Evolutionary conservation across 805 yeast genomes (phyloP).

Genomic region (Wickerhamomyces rabaulensis): DNA sequence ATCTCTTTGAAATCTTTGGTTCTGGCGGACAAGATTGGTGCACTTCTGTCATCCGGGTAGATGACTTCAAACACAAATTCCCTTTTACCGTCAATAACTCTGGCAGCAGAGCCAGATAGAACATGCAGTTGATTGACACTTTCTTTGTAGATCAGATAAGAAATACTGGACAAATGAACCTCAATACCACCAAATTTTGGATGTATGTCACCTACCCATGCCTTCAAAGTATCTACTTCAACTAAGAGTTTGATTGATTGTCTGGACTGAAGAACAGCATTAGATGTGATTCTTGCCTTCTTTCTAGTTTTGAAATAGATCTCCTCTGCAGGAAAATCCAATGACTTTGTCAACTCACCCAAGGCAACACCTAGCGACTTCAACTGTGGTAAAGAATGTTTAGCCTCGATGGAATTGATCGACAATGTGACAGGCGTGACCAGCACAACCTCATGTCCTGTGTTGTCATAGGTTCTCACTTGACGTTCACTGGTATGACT

Average conservation of each 20-base stretch:
- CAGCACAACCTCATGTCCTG: constrained; percentile 24
- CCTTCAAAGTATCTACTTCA: constrained; percentile 8
- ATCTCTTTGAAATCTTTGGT: constrained; percentile 29
- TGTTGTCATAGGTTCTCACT: constrained; percentile 24
- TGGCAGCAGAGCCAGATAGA: constrained; percentile 7
- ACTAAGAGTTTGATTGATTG: constrained; percentile 10
- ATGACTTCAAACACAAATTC: constrained; percentile 31
- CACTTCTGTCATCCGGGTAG: constrained; percentile 28
- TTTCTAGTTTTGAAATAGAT: constrained; percentile 19
- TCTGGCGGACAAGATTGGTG: constrained; percentile 38
- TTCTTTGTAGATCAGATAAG: constrained; percentile 13
- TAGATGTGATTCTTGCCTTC: constrained; percentile 19
- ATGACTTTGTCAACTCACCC: background rate
- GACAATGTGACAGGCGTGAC: constrained; percentile 9
- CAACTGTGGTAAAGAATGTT: constrained; percentile 25
- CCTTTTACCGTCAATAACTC: constrained; percentile 4
- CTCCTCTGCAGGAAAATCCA: constrained; percentile 15
- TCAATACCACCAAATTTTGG: constrained; percentile 30
- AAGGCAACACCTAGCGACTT: constrained; percentile 12
- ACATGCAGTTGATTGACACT: constrained; percentile 16
- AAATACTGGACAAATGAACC: constrained; percentile 12
- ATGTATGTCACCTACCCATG: constrained; percentile 18
- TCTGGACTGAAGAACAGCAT: constrained; percentile 16
- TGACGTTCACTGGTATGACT: constrained; percentile 15
- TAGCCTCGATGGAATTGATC: constrained; percentile 25